These are phyloP conservation scores for Pseudogymnoascus sp. DNA, from an alignment of 2,329 filamentous ascomycete species.

Conservation along the genomic window DNA sequence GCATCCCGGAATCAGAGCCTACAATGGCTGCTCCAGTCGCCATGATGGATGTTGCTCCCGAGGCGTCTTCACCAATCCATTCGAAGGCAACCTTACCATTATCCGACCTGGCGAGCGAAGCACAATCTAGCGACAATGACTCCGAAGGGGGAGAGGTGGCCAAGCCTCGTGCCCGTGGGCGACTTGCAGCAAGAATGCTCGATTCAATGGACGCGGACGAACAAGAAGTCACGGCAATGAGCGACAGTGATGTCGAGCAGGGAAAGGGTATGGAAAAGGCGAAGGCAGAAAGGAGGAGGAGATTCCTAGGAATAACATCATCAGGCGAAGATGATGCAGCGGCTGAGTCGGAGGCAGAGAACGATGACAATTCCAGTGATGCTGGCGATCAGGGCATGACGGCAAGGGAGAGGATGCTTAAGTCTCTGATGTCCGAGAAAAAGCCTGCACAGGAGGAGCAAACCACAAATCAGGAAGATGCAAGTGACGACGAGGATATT, in stretches of 20 bases:
- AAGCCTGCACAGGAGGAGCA: conserved; percentile 1
- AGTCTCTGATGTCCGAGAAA: neutral
- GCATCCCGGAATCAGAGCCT: neutral
- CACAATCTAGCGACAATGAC: neutral
- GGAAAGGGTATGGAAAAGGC: conserved; percentile 3
- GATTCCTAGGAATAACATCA: conserved; percentile 2
- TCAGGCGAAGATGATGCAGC: conserved; percentile 3
- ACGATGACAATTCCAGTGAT: neutral
- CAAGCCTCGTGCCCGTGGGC: neutral
- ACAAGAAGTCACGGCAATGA: neutral
- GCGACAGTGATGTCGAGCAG: neutral
- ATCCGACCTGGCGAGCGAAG: neutral
- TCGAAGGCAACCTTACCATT: neutral
- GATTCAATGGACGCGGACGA: neutral
- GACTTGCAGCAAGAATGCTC: conserved; percentile 3
- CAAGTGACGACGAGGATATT: conserved; percentile 34
- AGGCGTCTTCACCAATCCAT: conserved; percentile 3
- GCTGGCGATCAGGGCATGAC: neutral
- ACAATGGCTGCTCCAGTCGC: conserved; percentile 1
- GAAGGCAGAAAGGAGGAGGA: neutral
- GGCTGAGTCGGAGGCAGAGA: neutral
- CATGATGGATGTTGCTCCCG: neutral
- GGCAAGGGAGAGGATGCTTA: neutral
- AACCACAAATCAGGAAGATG: conserved; percentile 6
- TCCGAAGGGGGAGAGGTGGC: neutral